Conservation (phyloP, 2,329 filamentous ascomycete species). For the Botrytis squamosa region DNA sequence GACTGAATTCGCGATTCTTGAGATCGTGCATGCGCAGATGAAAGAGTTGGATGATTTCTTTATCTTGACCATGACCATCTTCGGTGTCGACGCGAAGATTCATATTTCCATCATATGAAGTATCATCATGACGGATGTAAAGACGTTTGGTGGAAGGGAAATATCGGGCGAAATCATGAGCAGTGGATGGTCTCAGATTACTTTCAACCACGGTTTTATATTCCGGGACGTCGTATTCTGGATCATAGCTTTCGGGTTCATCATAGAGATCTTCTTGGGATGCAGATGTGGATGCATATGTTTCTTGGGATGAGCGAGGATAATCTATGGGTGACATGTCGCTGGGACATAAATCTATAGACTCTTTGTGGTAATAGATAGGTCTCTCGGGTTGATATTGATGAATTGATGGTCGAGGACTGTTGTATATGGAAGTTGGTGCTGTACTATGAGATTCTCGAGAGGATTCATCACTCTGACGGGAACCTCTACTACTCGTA, state of each 20-base stretch:
- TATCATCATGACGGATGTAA: slow-evolving; percentile 84
- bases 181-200: slow-evolving; percentile 72
- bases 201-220: slow-evolving; percentile 60
- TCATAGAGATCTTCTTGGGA: slow-evolving; percentile 57
- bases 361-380: slow-evolving; percentile 24
- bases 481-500: slow-evolving; percentile 44
- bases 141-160: slow-evolving; percentile 84
- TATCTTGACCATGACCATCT: slow-evolving; percentile 52
- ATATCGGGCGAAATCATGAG: slow-evolving; percentile 76
- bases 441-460: slow-evolving; percentile 49
- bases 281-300: slow-evolving; percentile 72
- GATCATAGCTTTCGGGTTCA: slow-evolving; percentile 44
- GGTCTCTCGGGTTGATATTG: slow-evolving; percentile 25
- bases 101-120: slow-evolving; percentile 91
- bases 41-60: slow-evolving; percentile 74
- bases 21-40: slow-evolving; percentile 95
- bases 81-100: slow-evolving; percentile 87
- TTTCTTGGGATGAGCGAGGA: slow-evolving; percentile 54
- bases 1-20: slow-evolving; percentile 79
- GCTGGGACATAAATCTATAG: slow-evolving; percentile 18
- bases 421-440: slow-evolving; percentile 47
- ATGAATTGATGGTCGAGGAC: slow-evolving; percentile 38
- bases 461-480: slow-evolving; percentile 46
- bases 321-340: slow-evolving; percentile 32
- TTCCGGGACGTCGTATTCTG: slow-evolving; percentile 39